phyloP scores from a whole-genome alignment of 2,329 filamentous ascomycete species.

The Colletotrichum trifolii region DNA sequence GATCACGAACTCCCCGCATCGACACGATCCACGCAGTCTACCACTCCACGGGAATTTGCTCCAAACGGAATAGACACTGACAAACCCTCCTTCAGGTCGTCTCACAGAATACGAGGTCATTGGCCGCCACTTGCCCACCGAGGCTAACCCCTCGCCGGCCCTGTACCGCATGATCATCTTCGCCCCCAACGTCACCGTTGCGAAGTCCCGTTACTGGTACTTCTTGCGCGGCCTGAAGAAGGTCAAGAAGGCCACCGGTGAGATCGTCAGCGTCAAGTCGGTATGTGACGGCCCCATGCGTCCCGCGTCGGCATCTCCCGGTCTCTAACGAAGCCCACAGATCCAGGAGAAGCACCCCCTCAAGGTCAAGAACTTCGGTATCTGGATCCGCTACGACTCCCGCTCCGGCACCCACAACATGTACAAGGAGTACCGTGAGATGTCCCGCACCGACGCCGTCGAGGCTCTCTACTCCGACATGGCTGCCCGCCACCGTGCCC shows the following conservation, averaged over 20 bases:
- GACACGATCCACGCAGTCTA: no score
- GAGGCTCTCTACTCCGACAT: slow-evolving; percentile 99
- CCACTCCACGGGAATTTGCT: no score
- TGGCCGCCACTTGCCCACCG: slow-evolving; percentile 97
- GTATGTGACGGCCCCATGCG: slow-evolving; percentile 65
- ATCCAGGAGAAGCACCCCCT: slow-evolving; percentile 98
- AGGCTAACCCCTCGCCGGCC: slow-evolving; percentile 96
- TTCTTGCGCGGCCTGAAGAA: slow-evolving; percentile 99
- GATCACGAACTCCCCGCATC: no score
- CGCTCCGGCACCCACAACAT: slow-evolving; percentile 99
- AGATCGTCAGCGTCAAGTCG: slow-evolving; percentile 97
- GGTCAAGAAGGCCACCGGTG: slow-evolving; percentile 99
- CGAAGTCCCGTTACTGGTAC: slow-evolving; percentile 99
- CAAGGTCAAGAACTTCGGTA: slow-evolving; percentile 99
- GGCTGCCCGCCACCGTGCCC: slow-evolving; percentile 97
- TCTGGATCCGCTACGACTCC: slow-evolving; percentile 99
- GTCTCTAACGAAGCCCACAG: slow-evolving; percentile 45
- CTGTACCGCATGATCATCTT: slow-evolving; percentile 99
- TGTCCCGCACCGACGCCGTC: slow-evolving; percentile 94
- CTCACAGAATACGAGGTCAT: slow-evolving; percentile 99
- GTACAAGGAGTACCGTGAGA: slow-evolving; percentile 99
- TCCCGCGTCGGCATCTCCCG: background rate
- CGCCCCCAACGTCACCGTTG: slow-evolving; percentile 95
- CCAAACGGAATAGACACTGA: slow-evolving; percentile 26
- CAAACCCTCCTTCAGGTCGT: slow-evolving; percentile 77